phyloP scores from a whole-genome alignment of 176 grass and related monocot species.

The Paspalum notatum region DNA sequence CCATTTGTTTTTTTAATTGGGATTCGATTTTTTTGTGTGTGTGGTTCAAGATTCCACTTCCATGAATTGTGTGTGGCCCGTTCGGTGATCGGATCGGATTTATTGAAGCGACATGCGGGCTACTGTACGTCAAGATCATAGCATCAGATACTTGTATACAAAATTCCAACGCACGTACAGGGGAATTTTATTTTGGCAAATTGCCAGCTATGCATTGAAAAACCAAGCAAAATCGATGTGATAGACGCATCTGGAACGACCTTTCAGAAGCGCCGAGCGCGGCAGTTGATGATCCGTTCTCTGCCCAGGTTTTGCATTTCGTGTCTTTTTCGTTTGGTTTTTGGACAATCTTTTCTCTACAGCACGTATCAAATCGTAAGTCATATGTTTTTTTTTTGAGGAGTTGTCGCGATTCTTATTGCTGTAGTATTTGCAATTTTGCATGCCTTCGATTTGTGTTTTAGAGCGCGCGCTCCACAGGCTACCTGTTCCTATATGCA shows the following conservation, averaged over 20 bases:
- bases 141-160: not conserved
- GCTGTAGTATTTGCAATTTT: too few relatives aligned
- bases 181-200: not conserved
- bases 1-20: not conserved
- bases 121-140: not conserved
- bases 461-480: too few relatives aligned
- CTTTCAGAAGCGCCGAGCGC: not conserved
- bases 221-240: not conserved
- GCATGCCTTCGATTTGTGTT: too few relatives aligned
- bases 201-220: not conserved
- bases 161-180: not conserved
- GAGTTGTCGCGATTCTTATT: too few relatives aligned
- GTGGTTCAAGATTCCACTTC: not conserved
- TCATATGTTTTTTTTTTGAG: too few relatives aligned
- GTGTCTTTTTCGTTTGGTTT: too few relatives aligned
- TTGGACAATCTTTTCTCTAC: not conserved
- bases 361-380: too few relatives aligned
- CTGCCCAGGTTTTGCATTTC: not conserved
- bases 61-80: not conserved
- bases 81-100: not conserved
- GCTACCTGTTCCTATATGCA: too few relatives aligned
- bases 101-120: not conserved
- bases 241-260: not conserved
- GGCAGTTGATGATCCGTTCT: too few relatives aligned
- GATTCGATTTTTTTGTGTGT: not conserved